These are phyloP conservation scores for Leccinum griseonigrum DNA, from an alignment of 1,284 basidiomycete genomes.

Conservation along the genomic window DNA sequence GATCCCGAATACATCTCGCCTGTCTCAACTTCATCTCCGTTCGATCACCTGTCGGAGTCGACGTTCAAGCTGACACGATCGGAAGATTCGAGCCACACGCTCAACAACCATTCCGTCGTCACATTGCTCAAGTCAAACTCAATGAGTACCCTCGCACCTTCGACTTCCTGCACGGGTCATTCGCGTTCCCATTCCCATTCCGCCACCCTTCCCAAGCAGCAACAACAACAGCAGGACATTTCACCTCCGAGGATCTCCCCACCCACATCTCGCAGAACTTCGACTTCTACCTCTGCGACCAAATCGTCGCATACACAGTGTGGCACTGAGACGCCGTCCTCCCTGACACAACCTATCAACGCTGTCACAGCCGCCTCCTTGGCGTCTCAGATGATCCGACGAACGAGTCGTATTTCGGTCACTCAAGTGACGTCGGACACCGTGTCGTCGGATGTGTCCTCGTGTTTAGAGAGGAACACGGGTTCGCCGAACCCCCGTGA, in stretches of 20 bases:
- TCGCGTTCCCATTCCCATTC: conserved; percentile 21
- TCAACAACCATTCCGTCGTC: conserved; percentile 18
- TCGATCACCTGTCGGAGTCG: conserved; percentile 15
- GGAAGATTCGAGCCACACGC: conserved; percentile 20
- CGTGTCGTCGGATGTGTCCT: conserved; percentile 4
- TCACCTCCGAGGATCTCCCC: conserved; percentile 22
- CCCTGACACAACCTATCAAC: conserved; percentile 14
- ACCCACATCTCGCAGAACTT: conserved; percentile 19
- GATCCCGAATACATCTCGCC: conserved; percentile 25
- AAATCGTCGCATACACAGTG: conserved; percentile 1
- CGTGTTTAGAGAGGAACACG: conserved; percentile 6
- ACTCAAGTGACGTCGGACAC: conserved; percentile 8
- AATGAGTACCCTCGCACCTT: conserved; percentile 26
- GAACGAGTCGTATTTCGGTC: conserved; percentile 17
- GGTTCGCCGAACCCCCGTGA: conserved; percentile 10
- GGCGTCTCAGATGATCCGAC: conserved; percentile 25
- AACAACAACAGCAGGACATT: conserved; percentile 1
- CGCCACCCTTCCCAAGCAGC: not conserved
- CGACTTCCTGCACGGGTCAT: conserved; percentile 26
- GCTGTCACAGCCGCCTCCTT: conserved; percentile 3
- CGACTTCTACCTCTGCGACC: conserved; percentile 8
- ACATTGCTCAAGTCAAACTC: conserved; percentile 30
- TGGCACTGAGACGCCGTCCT: conserved; percentile 11
- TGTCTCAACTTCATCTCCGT: conserved; percentile 17
- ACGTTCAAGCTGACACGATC: conserved; percentile 14